Evolutionary conservation across 257 asterid species (phyloP).

Genomic region (Solanum pimpinellifolium): DNA sequence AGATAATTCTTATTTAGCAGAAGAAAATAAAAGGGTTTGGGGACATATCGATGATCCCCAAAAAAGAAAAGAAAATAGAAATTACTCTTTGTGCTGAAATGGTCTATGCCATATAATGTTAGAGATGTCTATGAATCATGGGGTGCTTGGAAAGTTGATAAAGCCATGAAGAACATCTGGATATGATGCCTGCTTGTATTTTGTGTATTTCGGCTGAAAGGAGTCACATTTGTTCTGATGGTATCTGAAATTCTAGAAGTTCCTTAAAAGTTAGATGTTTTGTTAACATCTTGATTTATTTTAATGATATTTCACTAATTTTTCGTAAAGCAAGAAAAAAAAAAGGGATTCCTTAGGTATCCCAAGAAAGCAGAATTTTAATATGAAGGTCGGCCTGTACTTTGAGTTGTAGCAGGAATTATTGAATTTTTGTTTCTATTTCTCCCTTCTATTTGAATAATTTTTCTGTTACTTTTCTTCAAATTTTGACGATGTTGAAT

Average conservation of each 20-base stretch:
- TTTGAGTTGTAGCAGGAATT: background rate
- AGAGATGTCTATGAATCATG: background rate
- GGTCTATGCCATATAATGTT: background rate
- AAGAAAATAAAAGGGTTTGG: background rate
- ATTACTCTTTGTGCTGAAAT: background rate
- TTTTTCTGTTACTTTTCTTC: background rate
- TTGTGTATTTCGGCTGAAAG: background rate
- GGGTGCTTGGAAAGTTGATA: background rate
- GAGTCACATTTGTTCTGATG: background rate
- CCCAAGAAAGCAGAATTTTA: background rate
- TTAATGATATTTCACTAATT: background rate
- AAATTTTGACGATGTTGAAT: background rate
- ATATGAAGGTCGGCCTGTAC: background rate
- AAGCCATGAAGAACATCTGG: background rate
- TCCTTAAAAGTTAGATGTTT: background rate
- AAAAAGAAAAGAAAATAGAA: background rate
- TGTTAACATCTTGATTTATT: background rate
- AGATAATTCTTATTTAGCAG: background rate
- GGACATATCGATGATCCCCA: background rate
- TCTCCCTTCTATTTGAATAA: background rate
- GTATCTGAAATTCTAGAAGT: background rate
- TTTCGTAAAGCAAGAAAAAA: background rate
- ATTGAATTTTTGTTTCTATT: background rate
- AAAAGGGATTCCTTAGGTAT: background rate
- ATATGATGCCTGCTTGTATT: background rate